Base-by-base conservation (phyloP, 257 asterid genomes). In the Plantago ovata region DNA sequence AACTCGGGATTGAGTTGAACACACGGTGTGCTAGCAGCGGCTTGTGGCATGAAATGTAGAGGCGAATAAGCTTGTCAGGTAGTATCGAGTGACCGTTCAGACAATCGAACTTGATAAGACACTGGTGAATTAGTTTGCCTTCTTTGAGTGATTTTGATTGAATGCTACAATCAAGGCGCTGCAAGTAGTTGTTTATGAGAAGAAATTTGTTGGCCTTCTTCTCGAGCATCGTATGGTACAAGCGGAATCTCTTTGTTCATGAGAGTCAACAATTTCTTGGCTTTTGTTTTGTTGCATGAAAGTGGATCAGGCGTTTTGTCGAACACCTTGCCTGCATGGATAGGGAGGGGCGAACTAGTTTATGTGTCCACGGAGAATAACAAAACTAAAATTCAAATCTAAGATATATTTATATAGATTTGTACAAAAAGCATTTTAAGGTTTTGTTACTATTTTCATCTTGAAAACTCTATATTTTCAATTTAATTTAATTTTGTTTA, bases 31-130 rank as follows among this genome's bases (percentile, higher is more conserved):
- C 96, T 42, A 77, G 80, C 43, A 75, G 79, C 23, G 75, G 88
- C 73, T 66, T 78, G 61, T 69, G 78, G 80, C 96, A 83, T 18
- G 89, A 69, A 49, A 88, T 78, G 50, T 85, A 88, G 56, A 91
- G 77, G 28, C 78, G 93, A 32, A 84, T 71, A 66, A 85, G 86
- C 73, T 75, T 78, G 69, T 73, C 84, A 1, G 78, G 66, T 22
- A 73, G 48, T 32, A 68, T 11, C 16, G 81, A 55, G 23, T 47
- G 69, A 19, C 60, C 45, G 16, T 46, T 49, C 59, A 58, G 36
- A 64, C 62, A 43, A 6, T 56, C 64, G 58, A 74, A 5, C 72
- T 85, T 87, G 52, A 92, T 75, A 43, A 92, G 80, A 50, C n/a
- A 38, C 54, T 88, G 89, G 46, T 87, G 95, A 18, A 87, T 61